phyloP scores from a whole-genome alignment of 164 flowering plant genomes.

The Chimonanthus praecox region DNA sequence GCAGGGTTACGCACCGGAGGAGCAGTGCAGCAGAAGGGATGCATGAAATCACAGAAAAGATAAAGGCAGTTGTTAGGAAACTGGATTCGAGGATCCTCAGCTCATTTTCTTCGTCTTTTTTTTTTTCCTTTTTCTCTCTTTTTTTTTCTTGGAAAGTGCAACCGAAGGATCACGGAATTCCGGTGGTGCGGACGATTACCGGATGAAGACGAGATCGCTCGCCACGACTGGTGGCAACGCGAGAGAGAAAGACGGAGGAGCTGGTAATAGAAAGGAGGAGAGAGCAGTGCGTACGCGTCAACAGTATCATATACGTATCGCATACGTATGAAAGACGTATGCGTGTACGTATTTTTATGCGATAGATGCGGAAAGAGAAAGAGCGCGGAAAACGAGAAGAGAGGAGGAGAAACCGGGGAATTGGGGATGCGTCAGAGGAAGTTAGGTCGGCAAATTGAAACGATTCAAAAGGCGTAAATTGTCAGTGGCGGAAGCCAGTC shows the following conservation, averaged over 20 bases:
- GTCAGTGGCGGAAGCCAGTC: too few relatives aligned
- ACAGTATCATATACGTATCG: background rate
- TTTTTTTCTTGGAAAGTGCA: too few relatives aligned
- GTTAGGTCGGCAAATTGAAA: too few relatives aligned
- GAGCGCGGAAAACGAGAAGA: background rate
- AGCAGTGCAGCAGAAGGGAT: conserved; percentile 30
- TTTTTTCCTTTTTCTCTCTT: too few relatives aligned
- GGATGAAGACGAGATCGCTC: background rate
- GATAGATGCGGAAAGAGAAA: background rate
- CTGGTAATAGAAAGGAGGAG: background rate
- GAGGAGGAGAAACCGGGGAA: too few relatives aligned
- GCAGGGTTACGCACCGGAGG: conserved; percentile 11
- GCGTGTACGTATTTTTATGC: background rate
- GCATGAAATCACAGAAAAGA: conserved; percentile 15
- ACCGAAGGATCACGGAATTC: background rate
- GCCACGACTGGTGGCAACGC: background rate
- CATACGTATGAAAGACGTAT: background rate
- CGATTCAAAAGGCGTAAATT: too few relatives aligned
- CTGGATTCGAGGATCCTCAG: background rate
- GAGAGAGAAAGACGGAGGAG: background rate
- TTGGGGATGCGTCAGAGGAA: too few relatives aligned
- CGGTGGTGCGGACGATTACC: background rate
- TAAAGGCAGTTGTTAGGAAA: background rate
- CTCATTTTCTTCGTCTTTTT: background rate
- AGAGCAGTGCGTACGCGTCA: background rate